Conservation (phyloP, 352 stramenopile species). For the Pythium pyrilobum region DNA sequence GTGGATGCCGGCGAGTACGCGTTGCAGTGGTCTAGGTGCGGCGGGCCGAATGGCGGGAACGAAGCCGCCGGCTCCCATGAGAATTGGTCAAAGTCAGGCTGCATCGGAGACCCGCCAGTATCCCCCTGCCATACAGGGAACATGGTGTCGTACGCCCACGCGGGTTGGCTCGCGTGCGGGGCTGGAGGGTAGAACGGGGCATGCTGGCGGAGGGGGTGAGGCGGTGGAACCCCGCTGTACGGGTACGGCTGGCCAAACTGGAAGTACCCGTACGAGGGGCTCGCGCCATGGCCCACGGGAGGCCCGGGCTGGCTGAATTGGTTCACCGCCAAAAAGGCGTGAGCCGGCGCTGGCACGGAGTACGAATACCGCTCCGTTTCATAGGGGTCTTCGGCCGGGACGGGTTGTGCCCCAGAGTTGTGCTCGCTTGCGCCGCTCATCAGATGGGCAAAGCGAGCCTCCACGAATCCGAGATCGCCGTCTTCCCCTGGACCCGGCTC, state of each 20-base stretch:
- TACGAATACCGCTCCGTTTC: background rate
- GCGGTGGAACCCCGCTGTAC: background rate
- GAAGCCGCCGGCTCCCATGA: background rate
- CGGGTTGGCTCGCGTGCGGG: background rate
- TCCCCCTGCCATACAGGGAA: constrained; percentile 3
- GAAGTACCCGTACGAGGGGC: constrained; percentile 16
- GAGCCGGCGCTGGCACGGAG: background rate
- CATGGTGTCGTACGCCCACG: constrained; percentile 9
- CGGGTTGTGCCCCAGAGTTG: background rate
- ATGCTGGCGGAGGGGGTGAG: background rate
- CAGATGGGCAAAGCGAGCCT: constrained; percentile 74
- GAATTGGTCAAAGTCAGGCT: background rate
- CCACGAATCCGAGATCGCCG: constrained; percentile 63
- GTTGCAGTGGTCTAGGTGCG: background rate
- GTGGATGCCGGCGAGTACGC: background rate
- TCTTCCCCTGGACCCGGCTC: constrained; percentile 28
- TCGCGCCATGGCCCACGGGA: background rate
- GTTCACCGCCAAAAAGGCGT: background rate
- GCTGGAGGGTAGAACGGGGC: constrained; percentile 7
- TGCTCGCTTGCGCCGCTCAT: constrained; percentile 43
- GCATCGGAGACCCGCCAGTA: constrained; percentile 2
- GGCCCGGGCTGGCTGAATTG: background rate
- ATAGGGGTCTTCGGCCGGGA: background rate
- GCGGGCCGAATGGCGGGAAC: background rate
- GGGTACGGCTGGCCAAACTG: constrained; percentile 21